Evolutionary conservation across 768 basidiomycete species (phyloP), one percentile per base, ranked within the genome.

Genomic region (Hypsizygus marmoreus): DNA sequence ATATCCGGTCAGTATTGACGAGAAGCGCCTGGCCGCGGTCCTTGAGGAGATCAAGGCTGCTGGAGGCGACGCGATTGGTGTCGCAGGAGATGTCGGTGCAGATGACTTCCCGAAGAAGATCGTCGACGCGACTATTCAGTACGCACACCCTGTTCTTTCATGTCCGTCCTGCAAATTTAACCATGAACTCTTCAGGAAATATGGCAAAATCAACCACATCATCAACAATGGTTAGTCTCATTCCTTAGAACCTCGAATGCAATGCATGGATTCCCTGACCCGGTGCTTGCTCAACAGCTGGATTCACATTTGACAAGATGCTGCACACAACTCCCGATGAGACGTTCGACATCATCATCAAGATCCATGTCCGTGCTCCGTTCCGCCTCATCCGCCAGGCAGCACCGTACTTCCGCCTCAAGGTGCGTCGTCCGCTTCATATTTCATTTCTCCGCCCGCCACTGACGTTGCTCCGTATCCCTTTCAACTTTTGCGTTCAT

Each of bases 221-320:
- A 75, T 92, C 24, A 91, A 91, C 68, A 92, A 92, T 51, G 84
- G 81, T 77, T 22, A 39, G 71, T 60, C 3, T n/a, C 24, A 14
- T 39, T 11, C 40, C 17, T 39, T 23, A 32, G n/a, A 45, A 11
- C 20, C 9, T 30, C 14, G 33, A 10, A 17, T 19, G 14, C 13
- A 6, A 14, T 14, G 14, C 9, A 29, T 22, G 34, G 12, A 25
- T 17, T 24, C n/a, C n/a, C 22, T 51, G 16, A 50, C 22, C 24
- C 25, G n/a, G 9, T n/a, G 42, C 25, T 37, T 2, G 22, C 13
- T 7, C 3, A 13, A 40, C 50, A 81, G 84, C 85, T 36, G 85
- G 83, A 37, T 89, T 89, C 70, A 88, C 87, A 6, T 88, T 77
- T 56, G 87, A 91, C 75, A 86, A 84, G 65, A 93, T 93, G 91